These are phyloP conservation scores for Cymodocea nodosa DNA, from an alignment of 116 monocot species.

Conservation along the genomic window DNA sequence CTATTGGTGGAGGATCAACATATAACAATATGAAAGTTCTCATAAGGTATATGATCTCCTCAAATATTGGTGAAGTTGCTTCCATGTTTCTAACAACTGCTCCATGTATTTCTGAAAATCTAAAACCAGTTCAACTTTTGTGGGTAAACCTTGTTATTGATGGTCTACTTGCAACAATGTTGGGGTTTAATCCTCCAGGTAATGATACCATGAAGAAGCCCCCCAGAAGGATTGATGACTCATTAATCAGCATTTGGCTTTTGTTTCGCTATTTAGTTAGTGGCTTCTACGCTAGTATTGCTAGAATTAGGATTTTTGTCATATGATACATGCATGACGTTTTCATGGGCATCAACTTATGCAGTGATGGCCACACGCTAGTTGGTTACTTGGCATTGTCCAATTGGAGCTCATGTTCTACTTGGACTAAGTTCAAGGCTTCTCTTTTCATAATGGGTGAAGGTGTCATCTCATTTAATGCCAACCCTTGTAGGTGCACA, in stretches of 20 bases:
- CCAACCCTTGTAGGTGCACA: too few relatives aligned
- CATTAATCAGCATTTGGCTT: slow-evolving; percentile 86
- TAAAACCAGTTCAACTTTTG: slow-evolving; percentile 90
- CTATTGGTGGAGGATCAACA: slow-evolving; percentile 67
- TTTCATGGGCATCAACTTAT: slow-evolving; percentile 82
- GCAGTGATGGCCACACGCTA: too few relatives aligned
- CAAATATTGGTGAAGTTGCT: slow-evolving; percentile 98
- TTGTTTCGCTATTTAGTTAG: slow-evolving; percentile 94
- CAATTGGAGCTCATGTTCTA: too few relatives aligned
- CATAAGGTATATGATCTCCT: slow-evolving; percentile 99
- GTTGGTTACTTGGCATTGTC: too few relatives aligned
- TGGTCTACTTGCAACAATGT: slow-evolving; percentile 94
- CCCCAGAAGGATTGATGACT: slow-evolving; percentile 83
- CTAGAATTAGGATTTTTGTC: slow-evolving; percentile 88
- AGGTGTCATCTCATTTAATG: too few relatives aligned
- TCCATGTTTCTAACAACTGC: slow-evolving; percentile 94
- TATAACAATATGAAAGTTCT: slow-evolving; percentile 91
- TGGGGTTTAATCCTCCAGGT: slow-evolving; percentile 97
- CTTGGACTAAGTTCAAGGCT: too few relatives aligned
- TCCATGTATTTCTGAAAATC: slow-evolving; percentile 84
- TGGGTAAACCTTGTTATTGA: slow-evolving; percentile 99
- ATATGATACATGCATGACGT: slow-evolving; percentile 91
- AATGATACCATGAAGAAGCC: slow-evolving; percentile 92
- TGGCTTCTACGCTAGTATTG: slow-evolving; percentile 83
- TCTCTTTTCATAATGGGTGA: too few relatives aligned